Evolutionary conservation across 306 rosid genomes (phyloP), one percentile per base, ranked within the genome.

Genomic region (Cajanus cajan): DNA sequence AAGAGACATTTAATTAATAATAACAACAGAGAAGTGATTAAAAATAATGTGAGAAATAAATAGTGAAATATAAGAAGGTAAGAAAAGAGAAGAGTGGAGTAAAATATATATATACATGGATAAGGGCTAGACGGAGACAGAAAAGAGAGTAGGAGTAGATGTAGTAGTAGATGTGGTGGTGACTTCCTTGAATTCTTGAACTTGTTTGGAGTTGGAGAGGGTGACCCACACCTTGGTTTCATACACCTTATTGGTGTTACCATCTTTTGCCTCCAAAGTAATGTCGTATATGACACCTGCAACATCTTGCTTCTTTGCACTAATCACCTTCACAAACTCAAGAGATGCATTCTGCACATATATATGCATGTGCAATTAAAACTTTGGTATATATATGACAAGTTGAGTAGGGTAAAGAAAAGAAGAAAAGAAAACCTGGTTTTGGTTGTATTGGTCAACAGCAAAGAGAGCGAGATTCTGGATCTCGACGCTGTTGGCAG

Each of bases 171-270:
- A n/a, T n/a, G n/a, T n/a, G n/a, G n/a, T n/a, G n/a, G n/a, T 67
- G 6, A 82, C 24, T 4, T 61, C 87, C 78, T 84, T 84, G 71
- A 87, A 90, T 74, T 87, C 90, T 28, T 79, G 82, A 75, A 90
- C 54, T 72, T 87, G 83, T 79, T 80, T 84, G 72, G 76, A 82
- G 82, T 90, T 87, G 83, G 77, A 57, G 90, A 88, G 85, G 43
- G 75, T 87, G 43, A 37, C 93, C 90, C 78, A 87, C 8, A 90
- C 66, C 77, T 84, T 82, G n/a, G 91, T 70, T 79, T 87, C 90
- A 78, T 82, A 90, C 22, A 82, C 52, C 5, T 84, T 84, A 25
- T 77, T 86, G 41, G 67, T 74, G 18, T 63, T 87, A 25, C 87
- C 89, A 86, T 86, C 89, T 5, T 13, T 84, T 19, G 78, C 90